These are phyloP conservation scores for Gillenia trifoliata DNA, from an alignment of 306 rosid genomes.

Conservation along the genomic window DNA sequence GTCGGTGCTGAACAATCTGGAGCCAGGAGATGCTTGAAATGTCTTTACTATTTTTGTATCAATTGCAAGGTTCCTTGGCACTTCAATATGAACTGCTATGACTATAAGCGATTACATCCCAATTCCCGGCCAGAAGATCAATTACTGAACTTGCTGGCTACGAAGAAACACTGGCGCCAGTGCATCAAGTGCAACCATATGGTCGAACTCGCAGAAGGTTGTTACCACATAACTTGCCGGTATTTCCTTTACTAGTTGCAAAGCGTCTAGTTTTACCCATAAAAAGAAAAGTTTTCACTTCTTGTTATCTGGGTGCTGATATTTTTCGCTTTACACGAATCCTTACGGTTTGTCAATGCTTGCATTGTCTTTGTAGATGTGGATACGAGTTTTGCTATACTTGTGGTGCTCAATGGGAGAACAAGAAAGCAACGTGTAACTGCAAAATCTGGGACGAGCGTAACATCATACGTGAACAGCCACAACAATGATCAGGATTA, in stretches of 20 bases:
- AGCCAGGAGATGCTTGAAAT: constrained; percentile 59
- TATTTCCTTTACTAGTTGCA: constrained; percentile 3
- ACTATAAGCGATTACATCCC: constrained; percentile 39
- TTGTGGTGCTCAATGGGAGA: constrained; percentile 80
- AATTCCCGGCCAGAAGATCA: constrained; percentile 44
- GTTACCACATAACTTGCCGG: constrained; percentile 96
- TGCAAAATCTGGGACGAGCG: constrained; percentile 74
- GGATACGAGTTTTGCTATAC: constrained; percentile 70
- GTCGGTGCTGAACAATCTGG: constrained; percentile 24
- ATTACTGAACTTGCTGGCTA: constrained; percentile 58
- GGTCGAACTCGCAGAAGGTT: constrained; percentile 86
- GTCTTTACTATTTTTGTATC: constrained; percentile 62
- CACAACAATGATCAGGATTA: background rate
- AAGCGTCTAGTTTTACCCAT: no score
- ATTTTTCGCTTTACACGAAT: background rate
- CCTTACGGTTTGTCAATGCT: background rate
- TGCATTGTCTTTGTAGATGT: constrained; percentile 49
- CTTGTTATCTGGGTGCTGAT: background rate
- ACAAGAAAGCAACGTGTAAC: constrained; percentile 59
- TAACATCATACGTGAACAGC: constrained; percentile 33
- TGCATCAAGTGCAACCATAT: constrained; percentile 68
- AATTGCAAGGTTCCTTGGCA: constrained; percentile 83
- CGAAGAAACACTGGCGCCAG: constrained; percentile 60
- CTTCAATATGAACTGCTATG: constrained; percentile 39
- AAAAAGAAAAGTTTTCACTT: background rate